Percentiles rank a stretch among this genome's conserved stretches.
Evolutionary conservation across 495 filamentous ascomycete species (phyloP).

Genomic region (Neurospora tetrasperma): DNA sequence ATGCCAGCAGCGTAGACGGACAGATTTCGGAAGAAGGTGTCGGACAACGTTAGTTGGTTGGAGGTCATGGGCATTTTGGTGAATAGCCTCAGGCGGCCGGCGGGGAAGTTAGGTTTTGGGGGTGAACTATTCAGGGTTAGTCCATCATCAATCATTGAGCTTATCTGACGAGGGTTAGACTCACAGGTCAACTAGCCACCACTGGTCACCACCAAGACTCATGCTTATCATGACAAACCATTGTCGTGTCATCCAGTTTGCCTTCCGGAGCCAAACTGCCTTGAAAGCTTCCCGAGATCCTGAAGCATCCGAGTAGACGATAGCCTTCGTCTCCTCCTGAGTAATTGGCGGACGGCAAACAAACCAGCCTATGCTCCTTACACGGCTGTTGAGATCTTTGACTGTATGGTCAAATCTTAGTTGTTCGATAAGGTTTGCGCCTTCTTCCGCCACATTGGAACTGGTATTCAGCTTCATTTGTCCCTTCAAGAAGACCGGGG

Average conservation of each 20-base stretch:
- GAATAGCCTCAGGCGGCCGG: constrained; percentile 19
- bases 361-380: constrained; percentile 52
- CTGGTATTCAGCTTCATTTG: constrained; percentile 44
- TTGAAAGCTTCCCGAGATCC: constrained; percentile 40
- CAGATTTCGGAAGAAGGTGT: constrained; percentile 30
- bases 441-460: constrained; percentile 45
- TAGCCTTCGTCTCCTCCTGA: constrained; percentile 46
- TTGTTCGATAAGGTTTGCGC: constrained; percentile 39
- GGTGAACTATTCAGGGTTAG: constrained; percentile 11
- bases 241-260: constrained; percentile 44
- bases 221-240: constrained; percentile 62
- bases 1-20: constrained; percentile 29
- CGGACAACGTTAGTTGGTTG: constrained; percentile 22
- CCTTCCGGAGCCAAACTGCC: constrained; percentile 53
- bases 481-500: constrained; percentile 24
- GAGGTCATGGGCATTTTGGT: constrained; percentile 29
- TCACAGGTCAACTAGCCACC: constrained; percentile 62
- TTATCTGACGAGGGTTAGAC: constrained; percentile 13
- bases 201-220: constrained; percentile 63
- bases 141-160: neutral
- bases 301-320: constrained; percentile 38
- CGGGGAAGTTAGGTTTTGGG: constrained; percentile 8
- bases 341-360: constrained; percentile 43
- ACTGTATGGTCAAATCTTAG: constrained; percentile 48
- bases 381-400: constrained; percentile 53